Evolutionary conservation across 1,139 yeast genomes (phyloP), one percentile per base, ranked within the genome.

Genomic region (Pichiaceae sp.): DNA sequence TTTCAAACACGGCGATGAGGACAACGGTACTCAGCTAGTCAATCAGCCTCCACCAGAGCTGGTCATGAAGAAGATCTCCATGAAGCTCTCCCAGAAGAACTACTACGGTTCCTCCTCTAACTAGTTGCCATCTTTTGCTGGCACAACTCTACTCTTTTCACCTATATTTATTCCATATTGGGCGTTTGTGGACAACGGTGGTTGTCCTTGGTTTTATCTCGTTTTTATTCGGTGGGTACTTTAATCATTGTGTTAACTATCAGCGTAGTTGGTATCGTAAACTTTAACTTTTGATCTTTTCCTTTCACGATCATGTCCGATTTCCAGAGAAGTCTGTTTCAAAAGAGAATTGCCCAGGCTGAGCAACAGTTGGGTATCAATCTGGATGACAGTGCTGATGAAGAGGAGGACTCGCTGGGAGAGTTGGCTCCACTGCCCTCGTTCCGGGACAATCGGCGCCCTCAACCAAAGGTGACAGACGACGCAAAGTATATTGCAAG

Each of bases 1-100:
- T 54, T 87, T 87, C 65, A 83, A 82, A 55, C 96, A 87, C 60
- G 84, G 78, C 25, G 64, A 64, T 32, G 46, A 37, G 27, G 53
- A 49, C 38, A 40, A 38, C 29, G 49, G 49, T 12, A 37, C 45
- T 17, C 35, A 33, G 25, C 21, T 34, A 15, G 36, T 36, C 31
- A 30, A 36, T 17, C 34, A 40, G 17, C 34, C 34, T 15, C 42
- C 42, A 14, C 42, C 42, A n/a, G 36, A 31, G 3, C 19, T 29
- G 18, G 38, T 39, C 27, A 34, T 34, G 36, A 29, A 34, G 14
- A 34, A 34, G 32, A 20, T 34, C 12, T 29, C 32, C 12, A 29
- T 34, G 36, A 34, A 33, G 26, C 18, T 33, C 20, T 27, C 36
- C 14, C 24, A 33, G 17, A 33, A 33, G 25, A 31, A 31, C 16